Evolutionary conservation across 2,329 filamentous ascomycete genomes (phyloP).

Genomic region (Phialophora verrucosa): DNA sequence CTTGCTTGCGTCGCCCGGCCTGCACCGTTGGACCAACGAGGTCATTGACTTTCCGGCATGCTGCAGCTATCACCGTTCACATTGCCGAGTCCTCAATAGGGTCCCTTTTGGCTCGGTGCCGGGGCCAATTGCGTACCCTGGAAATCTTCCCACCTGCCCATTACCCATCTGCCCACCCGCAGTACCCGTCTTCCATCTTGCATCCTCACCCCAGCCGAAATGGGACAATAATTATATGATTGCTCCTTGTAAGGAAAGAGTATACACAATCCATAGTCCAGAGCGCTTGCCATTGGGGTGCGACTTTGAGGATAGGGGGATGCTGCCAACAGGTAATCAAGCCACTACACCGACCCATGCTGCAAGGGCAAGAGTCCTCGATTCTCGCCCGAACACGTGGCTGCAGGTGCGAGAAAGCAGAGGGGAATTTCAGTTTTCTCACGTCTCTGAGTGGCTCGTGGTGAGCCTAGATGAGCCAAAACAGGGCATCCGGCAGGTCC

Average conservation of each 20-base stretch:
- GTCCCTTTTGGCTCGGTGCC: neutral
- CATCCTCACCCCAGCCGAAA: neutral
- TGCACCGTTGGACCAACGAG: neutral
- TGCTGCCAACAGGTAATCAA: neutral
- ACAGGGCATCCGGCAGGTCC: neutral
- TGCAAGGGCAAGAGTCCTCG: conserved; percentile 23
- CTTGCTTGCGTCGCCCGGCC: neutral
- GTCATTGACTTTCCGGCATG: neutral
- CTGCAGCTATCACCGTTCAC: neutral
- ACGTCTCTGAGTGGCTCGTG: neutral
- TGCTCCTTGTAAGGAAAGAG: neutral
- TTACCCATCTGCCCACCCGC: neutral
- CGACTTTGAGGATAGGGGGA: neutral
- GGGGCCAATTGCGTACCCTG: conserved; percentile 4
- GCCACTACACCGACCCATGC: conserved; percentile 17
- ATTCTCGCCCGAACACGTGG: conserved; percentile 32
- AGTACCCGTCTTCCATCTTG: neutral
- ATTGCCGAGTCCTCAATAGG: neutral
- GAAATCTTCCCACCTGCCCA: neutral
- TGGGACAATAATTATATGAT: neutral
- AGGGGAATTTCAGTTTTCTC: neutral
- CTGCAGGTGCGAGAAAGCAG: conserved; percentile 1
- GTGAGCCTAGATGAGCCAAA: neutral
- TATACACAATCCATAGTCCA: neutral
- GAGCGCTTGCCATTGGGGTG: neutral